Evolutionary conservation across 805 yeast species (phyloP), one percentile per base, ranked within the genome.

Genomic region (Lachancea mirantina): DNA sequence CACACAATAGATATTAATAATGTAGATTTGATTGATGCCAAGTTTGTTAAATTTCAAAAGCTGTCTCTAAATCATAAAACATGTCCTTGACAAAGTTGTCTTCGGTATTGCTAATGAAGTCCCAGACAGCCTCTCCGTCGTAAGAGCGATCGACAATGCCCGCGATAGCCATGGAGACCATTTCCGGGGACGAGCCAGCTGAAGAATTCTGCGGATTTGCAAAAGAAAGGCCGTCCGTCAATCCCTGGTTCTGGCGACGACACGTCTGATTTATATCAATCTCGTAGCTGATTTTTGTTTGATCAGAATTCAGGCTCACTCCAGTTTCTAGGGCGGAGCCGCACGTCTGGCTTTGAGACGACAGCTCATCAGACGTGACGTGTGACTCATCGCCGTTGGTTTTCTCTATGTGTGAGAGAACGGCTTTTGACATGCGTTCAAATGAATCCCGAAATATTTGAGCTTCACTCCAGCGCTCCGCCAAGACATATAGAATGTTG

Each of bases 71-170:
- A 32, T 57, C 59, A 30, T 40, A 41, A 28, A 50, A 54, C 11
- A 56, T 45, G 27, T 50, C 56, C 19, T 55, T 41, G 11, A 56
- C 31, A 33, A 47, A 53, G 18, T 38, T 42, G 26, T 56, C 61
- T 10, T 59, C 59, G 0, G 59, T 53, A 20, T 42, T 39, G 21
- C 54, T 52, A 22, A 57, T 35, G 30, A 56, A 56, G 32, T 55
- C 59, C 61, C 61, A 55, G 5, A 56, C 17, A 2, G 39, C 18
- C 10, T 28, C 19, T 15, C 17, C 14, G 13, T 24, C 11, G 5
- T 9, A 10, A 8, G 19, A 26, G 7, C 5, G 14, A 6, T 14
- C 32, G 15, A 16, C 21, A 31, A 14, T 14, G n/a, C 15, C 11
- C 16, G 26, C 8, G 10, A 11, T 15, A 19, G 17, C 22, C n/a